phyloP scores from a whole-genome alignment of 345 rosid genomes.

The Ceriops zippeliana region DNA sequence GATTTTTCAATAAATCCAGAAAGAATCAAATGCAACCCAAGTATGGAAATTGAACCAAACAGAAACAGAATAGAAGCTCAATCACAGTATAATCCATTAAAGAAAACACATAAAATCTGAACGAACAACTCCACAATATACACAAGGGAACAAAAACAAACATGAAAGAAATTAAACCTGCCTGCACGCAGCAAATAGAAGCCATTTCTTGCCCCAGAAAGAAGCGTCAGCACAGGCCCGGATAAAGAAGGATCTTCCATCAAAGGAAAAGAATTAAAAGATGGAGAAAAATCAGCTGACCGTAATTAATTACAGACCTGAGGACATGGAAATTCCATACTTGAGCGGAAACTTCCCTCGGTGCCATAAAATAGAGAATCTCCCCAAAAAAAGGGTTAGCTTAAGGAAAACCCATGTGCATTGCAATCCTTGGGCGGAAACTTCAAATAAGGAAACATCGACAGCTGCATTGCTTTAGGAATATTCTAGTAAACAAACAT shows the following conservation, averaged over 20 bases:
- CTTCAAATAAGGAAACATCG: neutral
- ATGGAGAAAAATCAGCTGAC: slow-evolving; percentile 18
- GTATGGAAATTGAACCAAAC: neutral
- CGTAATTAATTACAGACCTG: slow-evolving; percentile 18
- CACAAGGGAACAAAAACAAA: neutral
- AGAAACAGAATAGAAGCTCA: neutral
- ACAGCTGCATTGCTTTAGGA: neutral
- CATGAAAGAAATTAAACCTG: slow-evolving; percentile 11
- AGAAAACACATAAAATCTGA: slow-evolving; percentile 26
- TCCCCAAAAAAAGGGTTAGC: slow-evolving; percentile 13
- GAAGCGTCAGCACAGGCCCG: slow-evolving; percentile 2
- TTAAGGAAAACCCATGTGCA: no score
- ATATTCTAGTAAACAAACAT: neutral
- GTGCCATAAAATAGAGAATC: slow-evolving; percentile 13
- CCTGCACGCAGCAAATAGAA: slow-evolving; percentile 21
- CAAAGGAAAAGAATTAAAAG: slow-evolving; percentile 16
- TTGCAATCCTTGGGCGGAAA: neutral
- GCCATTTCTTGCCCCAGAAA: slow-evolving; percentile 15
- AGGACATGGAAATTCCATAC: slow-evolving; percentile 13
- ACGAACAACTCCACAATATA: neutral
- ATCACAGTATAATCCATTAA: neutral
- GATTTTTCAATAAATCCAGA: neutral
- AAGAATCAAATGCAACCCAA: neutral
- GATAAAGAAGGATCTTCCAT: slow-evolving; percentile 5
- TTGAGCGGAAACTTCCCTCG: neutral